phyloP scores from a whole-genome alignment of 225 moss, liverwort and hornwort genomes.

The Pseudoscleropodium purum region DNA sequence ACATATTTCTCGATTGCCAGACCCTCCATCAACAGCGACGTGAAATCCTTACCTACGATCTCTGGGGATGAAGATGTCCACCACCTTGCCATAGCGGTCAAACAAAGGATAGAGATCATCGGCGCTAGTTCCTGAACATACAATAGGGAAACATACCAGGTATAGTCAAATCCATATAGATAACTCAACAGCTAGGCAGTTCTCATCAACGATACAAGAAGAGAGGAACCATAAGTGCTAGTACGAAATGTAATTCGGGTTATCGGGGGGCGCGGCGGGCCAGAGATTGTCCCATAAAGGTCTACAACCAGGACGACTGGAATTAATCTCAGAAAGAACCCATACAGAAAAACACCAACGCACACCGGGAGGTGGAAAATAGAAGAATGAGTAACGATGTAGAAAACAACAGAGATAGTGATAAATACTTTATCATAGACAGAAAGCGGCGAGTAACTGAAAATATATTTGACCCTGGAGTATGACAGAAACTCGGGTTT shows the following conservation, averaged over 20 bases:
- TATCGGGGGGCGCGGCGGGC: neutral
- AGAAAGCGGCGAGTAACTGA: neutral
- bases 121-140: conserved; percentile 65
- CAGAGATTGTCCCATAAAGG: neutral
- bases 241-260: neutral
- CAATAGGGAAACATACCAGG: neutral
- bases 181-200: neutral
- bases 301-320: neutral
- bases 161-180: neutral
- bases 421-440: neutral
- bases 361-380: neutral
- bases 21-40: neutral
- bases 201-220: neutral
- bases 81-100: conserved; percentile 91
- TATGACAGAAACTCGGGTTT: neutral
- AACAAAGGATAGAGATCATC: conserved; percentile 91
- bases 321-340: neutral
- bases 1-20: neutral
- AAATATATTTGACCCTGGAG: neutral
- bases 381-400: neutral
- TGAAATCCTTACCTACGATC: conserved; percentile 57
- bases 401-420: neutral
- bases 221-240: neutral
- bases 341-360: neutral
- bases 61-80: conserved; percentile 86